Percentiles rank a stretch among this genome's conserved stretches.
Evolutionary conservation across 2,329 filamentous ascomycete species (phyloP).

Genomic region (Colletotrichum brevisporum): DNA sequence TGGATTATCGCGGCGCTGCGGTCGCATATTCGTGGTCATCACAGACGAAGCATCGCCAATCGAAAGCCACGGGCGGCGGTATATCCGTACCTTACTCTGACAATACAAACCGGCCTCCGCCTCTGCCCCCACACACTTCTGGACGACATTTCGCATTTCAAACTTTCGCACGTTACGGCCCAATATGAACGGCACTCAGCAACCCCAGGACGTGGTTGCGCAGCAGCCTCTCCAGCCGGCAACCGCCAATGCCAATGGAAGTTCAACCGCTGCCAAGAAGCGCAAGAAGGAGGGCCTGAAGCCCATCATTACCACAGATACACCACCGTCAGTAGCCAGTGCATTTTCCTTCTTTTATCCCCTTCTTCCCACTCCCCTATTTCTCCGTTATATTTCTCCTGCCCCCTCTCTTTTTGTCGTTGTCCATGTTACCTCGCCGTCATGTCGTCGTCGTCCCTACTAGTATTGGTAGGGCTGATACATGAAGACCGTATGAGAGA

Average conservation of each 20-base stretch:
- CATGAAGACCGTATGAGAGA: too few relatives aligned
- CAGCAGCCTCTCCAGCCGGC: conserved; percentile 37
- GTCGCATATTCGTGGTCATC: conserved; percentile 17
- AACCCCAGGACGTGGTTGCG: conserved; percentile 29
- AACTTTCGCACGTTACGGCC: conserved; percentile 16
- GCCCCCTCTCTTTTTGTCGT: background rate
- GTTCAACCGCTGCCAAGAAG: conserved; percentile 68
- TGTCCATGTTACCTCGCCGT: background rate
- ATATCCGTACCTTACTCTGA: background rate
- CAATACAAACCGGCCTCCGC: conserved; percentile 1
- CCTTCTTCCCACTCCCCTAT: conserved; percentile 20
- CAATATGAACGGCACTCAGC: conserved; percentile 40
- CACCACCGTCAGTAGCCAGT: conserved; percentile 53
- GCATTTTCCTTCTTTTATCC: conserved; percentile 11
- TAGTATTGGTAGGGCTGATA: too few relatives aligned
- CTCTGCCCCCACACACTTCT: conserved; percentile 21
- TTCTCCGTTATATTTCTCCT: background rate
- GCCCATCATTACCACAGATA: conserved; percentile 82
- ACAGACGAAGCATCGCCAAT: conserved; percentile 32
- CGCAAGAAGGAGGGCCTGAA: conserved; percentile 81
- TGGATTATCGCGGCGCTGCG: conserved; percentile 16
- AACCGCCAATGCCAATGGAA: conserved; percentile 34
- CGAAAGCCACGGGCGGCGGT: conserved; percentile 7
- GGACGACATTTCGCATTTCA: conserved; percentile 17
- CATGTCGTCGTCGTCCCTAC: background rate